These are phyloP conservation scores for Paraglomus brasilianum DNA, from an alignment of 192 early-diverging fungal species.

Conservation along the genomic window DNA sequence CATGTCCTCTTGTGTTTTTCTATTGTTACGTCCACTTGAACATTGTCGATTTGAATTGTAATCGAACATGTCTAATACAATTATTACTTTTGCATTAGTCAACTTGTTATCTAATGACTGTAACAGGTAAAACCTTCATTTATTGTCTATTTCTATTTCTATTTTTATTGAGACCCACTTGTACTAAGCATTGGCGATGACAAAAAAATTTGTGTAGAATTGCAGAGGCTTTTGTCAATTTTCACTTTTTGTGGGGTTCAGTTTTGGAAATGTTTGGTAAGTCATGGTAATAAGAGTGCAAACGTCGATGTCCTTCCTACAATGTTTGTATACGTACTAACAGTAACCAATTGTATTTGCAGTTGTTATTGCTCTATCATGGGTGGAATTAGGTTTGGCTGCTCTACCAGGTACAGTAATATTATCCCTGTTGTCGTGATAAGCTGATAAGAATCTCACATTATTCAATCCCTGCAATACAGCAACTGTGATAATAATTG, in stretches of 20 bases:
- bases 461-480: neutral
- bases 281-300: neutral
- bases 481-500: constrained; percentile 46
- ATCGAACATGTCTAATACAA: neutral
- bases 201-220: too few species aligned
- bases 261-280: constrained; percentile 56
- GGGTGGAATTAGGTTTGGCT: constrained; percentile 50
- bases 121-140: constrained; percentile 43
- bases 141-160: too few species aligned
- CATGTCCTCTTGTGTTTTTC: constrained; percentile 30
- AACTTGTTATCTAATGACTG: constrained; percentile 73
- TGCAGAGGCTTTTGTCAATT: constrained; percentile 67
- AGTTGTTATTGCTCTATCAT: constrained; percentile 55
- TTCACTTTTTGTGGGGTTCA: constrained; percentile 75
- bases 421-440: constrained; percentile 9
- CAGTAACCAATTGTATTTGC: neutral
- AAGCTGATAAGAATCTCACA: constrained; percentile 23
- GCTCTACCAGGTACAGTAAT: constrained; percentile 49
- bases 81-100: constrained; percentile 36
- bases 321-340: neutral
- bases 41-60: constrained; percentile 1
- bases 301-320: neutral
- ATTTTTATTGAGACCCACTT: too few species aligned
- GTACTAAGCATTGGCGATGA: too few species aligned
- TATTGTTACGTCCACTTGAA: constrained; percentile 20